These are phyloP conservation scores for Coemansia sp. DNA, from an alignment of 192 early-diverging fungal species.

Conservation along the genomic window DNA sequence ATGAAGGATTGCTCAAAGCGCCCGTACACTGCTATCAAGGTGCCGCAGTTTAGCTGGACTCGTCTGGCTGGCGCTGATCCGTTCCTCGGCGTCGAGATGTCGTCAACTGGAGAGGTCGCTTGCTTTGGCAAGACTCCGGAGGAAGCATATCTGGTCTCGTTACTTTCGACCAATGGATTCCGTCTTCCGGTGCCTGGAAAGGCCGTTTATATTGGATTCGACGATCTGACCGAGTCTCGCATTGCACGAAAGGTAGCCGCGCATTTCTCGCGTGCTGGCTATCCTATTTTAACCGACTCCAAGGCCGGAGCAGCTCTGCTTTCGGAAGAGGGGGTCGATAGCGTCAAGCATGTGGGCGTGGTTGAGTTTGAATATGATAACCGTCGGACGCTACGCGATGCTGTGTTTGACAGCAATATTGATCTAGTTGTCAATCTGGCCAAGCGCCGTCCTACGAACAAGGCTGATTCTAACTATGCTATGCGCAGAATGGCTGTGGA, in stretches of 20 bases:
- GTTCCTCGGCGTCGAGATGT: conserved; percentile 97
- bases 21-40: conserved; percentile 87
- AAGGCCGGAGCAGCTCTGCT: conserved; percentile 58
- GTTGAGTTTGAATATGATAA: conserved; percentile 54
- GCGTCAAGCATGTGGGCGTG: conserved; percentile 31
- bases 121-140: conserved; percentile 91
- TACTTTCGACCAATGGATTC: conserved; percentile 90
- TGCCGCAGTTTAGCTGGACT: conserved; percentile 95
- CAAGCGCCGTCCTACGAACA: conserved; percentile 61
- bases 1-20: conserved; percentile 38
- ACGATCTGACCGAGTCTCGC: conserved; percentile 67
- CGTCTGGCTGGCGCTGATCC: conserved; percentile 94
- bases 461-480: conserved; percentile 68
- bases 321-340: conserved; percentile 28
- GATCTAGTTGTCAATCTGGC: conserved; percentile 74
- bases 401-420: conserved; percentile 60
- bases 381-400: conserved; percentile 60
- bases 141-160: conserved; percentile 80
- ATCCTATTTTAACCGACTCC: conserved; percentile 70
- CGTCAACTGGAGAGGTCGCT: conserved; percentile 96
- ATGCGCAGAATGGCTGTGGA: conserved; percentile 94
- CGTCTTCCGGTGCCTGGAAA: conserved; percentile 70
- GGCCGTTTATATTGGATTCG: conserved; percentile 67
- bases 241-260: conserved; percentile 74
- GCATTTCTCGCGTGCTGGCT: conserved; percentile 58